Evolutionary conservation across 208 protist species (phyloP), one percentile per base, ranked within the genome.

Genomic region (Wallacemonas sp.): DNA sequence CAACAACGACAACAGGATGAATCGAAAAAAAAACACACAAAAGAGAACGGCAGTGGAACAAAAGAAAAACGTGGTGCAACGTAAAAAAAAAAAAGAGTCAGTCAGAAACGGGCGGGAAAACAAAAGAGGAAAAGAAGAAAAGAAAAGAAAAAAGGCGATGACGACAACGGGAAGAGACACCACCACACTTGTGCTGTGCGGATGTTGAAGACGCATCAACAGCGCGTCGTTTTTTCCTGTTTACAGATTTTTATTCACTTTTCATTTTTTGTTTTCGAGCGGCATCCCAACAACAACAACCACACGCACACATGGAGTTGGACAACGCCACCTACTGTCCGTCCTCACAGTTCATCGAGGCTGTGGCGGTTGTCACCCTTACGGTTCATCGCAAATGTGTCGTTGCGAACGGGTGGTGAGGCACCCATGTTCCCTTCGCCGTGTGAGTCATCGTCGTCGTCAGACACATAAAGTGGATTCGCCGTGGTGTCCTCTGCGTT

Each of bases 381-480:
- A 19, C 26, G 34, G 61, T 72, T 62, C 70, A 81, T 70, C 14
- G 32, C 71, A 24, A 81, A 81, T 16, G 74, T 81, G 21, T 68
- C 61, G 74, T 82, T 83, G 54, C 67, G 60, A 38, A 85, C 63
- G 19, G 80, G 80, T 24, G 85, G 76, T 14, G 84, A 87, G 56
- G 68, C 56, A 30, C 78, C 76, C 63, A 85, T 75, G 26, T 70
- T 54, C 29, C 65, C 70, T n/a, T 44, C 65, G 24, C 65, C 61
- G 17, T 62, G 66, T 9, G 19, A 60, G 27, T 83, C 74, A 12
- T 76, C 72, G 32, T 85, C 81, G 14, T 76, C 72, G 32, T 85
- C 81, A 9, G 81, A 84, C 63, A 79, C 78, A 61, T 91, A 87
- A 29, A 90, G 72, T 5, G 84, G 84, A 57, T 76, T 80, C 17